Percentiles rank a stretch among this genome's conserved stretches.
Conservation (phyloP, 306 rosid species). For the Mimosa pudica region DNA sequence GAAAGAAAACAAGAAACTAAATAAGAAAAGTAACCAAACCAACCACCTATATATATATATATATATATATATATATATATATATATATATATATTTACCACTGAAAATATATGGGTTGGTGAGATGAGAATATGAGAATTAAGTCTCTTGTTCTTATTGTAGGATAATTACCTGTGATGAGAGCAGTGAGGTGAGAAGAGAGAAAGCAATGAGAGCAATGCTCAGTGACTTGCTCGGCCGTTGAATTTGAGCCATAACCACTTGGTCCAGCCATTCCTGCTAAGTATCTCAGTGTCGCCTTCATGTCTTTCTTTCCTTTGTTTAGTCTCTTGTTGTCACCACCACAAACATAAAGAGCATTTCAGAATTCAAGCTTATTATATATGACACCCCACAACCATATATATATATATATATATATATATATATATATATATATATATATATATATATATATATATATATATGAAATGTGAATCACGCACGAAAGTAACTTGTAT, state of each 20-base stretch:
- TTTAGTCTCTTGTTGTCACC: background rate
- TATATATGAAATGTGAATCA: background rate
- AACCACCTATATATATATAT: background rate
- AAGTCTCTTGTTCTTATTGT: background rate
- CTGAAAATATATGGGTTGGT: background rate
- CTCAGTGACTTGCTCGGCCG: slow-evolving; percentile 85
- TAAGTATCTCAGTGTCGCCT: slow-evolving; percentile 77
- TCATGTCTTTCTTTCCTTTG: slow-evolving; percentile 50
- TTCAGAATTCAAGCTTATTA: slow-evolving; percentile 11
- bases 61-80: background rate
- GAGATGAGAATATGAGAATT: background rate
- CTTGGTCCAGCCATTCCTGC: slow-evolving; percentile 98
- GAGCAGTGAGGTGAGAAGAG: slow-evolving; percentile 65
- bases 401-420: slow-evolving; percentile 9
- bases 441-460: background rate
- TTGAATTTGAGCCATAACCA: slow-evolving; percentile 93
- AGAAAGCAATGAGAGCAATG: slow-evolving; percentile 37
- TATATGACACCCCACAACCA: slow-evolving; percentile 1
- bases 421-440: slow-evolving; percentile 19
- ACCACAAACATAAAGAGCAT: slow-evolving; percentile 24
- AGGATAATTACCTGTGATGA: slow-evolving; percentile 72
- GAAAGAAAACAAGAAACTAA: background rate
- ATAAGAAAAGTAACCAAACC: background rate
- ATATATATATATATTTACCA: background rate
- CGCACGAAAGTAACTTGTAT: background rate